These are phyloP conservation scores for Penicillium concentricum DNA, from an alignment of 2,329 filamentous ascomycete genomes.

Conservation along the genomic window DNA sequence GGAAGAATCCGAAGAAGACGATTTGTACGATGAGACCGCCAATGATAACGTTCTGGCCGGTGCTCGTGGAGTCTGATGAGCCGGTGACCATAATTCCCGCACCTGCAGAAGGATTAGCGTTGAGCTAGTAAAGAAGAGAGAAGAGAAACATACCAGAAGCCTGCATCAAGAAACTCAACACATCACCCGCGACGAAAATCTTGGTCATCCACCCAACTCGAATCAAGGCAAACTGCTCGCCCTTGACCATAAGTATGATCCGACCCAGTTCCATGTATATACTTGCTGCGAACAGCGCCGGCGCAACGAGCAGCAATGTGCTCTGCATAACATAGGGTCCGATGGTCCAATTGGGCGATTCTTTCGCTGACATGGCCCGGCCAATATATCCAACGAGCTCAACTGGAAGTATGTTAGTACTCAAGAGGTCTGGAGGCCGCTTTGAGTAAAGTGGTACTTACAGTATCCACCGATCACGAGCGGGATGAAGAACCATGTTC, in stretches of 20 bases:
- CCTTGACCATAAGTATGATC: conserved; percentile 24
- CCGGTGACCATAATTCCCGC: conserved; percentile 25
- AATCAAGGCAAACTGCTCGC: conserved; percentile 21
- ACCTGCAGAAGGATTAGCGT: background rate
- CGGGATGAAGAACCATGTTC: conserved; percentile 30
- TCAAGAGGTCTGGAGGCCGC: background rate
- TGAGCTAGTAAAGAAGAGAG: background rate
- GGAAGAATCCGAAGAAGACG: conserved; percentile 32
- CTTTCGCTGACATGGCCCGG: conserved; percentile 43
- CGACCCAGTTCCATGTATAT: conserved; percentile 30
- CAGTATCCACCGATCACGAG: conserved; percentile 37
- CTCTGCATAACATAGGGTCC: conserved; percentile 29
- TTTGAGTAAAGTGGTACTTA: conserved; percentile 21
- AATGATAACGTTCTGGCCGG: conserved; percentile 28
- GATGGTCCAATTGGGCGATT: conserved; percentile 30
- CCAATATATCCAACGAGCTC: conserved; percentile 54
- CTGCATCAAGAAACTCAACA: conserved; percentile 33
- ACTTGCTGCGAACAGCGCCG: conserved; percentile 27
- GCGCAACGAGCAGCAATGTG: conserved; percentile 26
- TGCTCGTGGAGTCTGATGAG: conserved; percentile 2
- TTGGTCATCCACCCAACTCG: conserved; percentile 28
- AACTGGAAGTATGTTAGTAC: conserved; percentile 35
- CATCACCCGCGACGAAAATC: conserved; percentile 30
- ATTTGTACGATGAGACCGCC: conserved; percentile 32
- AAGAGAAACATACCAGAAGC: conserved; percentile 20